A percentile compares a stretch with the other conserved stretches of the same genome.
phyloP scores from a whole-genome alignment of 2,329 filamentous ascomycete genomes.

The Arachnomyces sp. region DNA sequence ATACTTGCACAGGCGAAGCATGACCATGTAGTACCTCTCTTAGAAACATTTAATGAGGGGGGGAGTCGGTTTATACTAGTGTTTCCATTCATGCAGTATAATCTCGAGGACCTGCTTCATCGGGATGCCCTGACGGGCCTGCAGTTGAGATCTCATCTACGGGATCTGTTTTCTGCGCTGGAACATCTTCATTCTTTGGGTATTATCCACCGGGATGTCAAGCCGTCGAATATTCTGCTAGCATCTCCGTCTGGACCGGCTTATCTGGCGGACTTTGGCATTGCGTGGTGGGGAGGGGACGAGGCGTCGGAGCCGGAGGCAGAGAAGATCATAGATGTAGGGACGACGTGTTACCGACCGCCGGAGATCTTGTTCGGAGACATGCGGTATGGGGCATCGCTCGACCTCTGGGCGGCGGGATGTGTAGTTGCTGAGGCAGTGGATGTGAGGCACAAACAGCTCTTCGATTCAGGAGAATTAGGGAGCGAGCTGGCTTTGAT shows the following conservation, averaged over 20 bases:
- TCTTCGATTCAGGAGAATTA: conserved; percentile 83
- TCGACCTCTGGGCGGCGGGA: conserved; percentile 88
- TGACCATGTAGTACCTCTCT: conserved; percentile 55
- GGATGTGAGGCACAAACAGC: conserved; percentile 45
- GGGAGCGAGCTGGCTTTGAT: conserved; percentile 89
- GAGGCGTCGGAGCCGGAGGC: conserved; percentile 52
- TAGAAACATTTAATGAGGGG: conserved; percentile 63
- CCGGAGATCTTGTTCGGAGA: conserved; percentile 87
- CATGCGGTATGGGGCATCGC: conserved; percentile 57
- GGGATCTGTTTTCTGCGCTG: conserved; percentile 63
- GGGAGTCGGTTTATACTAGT: conserved; percentile 67
- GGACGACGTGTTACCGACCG: conserved; percentile 81
- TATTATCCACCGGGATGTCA: conserved; percentile 89
- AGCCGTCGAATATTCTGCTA: conserved; percentile 81
- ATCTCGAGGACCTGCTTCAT: conserved; percentile 60
- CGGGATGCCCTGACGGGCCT: conserved; percentile 30
- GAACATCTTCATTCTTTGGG: conserved; percentile 60
- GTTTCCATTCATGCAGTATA: conserved; percentile 74
- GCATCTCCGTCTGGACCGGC: conserved; percentile 60
- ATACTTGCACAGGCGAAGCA: conserved; percentile 56
- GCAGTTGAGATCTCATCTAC: conserved; percentile 46
- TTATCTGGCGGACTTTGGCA: conserved; percentile 84
- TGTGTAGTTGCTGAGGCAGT: conserved; percentile 72
- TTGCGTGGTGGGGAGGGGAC: conserved; percentile 64
- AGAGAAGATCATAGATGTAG: conserved; percentile 81